Evolutionary conservation across 1,284 basidiomycete species (phyloP).

Genomic region (Malassezia vespertilionis): DNA sequence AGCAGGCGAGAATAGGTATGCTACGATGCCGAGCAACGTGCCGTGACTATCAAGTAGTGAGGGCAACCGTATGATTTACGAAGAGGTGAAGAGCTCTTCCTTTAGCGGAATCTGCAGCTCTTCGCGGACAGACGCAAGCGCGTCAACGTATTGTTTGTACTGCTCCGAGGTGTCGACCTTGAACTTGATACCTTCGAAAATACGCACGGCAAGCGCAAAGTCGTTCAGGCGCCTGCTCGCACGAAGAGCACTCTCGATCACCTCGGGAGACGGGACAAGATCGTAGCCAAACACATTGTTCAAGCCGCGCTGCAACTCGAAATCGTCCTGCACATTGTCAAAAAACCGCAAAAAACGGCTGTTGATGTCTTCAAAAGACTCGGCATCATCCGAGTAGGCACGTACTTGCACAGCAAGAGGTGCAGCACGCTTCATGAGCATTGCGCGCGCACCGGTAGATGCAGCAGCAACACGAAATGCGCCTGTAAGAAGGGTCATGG

Average conservation of each 20-base stretch:
- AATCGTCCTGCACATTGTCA: constrained; percentile 79
- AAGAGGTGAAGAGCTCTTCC: constrained; percentile 37
- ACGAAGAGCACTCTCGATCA: constrained; percentile 78
- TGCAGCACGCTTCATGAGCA: constrained; percentile 12
- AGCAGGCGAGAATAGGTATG: constrained; percentile 2
- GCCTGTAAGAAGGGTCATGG: constrained; percentile 17
- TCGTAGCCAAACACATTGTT: constrained; percentile 99
- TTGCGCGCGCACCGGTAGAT: constrained; percentile 16
- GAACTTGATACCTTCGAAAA: constrained; percentile 58
- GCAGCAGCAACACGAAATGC: constrained; percentile 18
- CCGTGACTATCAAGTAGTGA: not conserved
- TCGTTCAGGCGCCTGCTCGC: constrained; percentile 87
- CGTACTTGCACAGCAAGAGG: constrained; percentile 17
- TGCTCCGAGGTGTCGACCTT: constrained; percentile 45
- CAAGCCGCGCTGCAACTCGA: constrained; percentile 72
- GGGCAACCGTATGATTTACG: constrained; percentile 4
- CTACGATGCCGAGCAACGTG: not conserved
- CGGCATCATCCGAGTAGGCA: constrained; percentile 43
- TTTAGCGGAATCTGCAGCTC: constrained; percentile 40
- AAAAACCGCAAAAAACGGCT: constrained; percentile 89
- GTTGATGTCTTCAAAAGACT: constrained; percentile 88
- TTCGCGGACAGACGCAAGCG: constrained; percentile 36
- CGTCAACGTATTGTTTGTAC: constrained; percentile 46
- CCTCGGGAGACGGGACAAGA: constrained; percentile 77
- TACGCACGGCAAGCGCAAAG: constrained; percentile 86